phyloP scores from a whole-genome alignment of 371 early-diverging fungal species.

The Amoeboaphelidium protococcarum region DNA sequence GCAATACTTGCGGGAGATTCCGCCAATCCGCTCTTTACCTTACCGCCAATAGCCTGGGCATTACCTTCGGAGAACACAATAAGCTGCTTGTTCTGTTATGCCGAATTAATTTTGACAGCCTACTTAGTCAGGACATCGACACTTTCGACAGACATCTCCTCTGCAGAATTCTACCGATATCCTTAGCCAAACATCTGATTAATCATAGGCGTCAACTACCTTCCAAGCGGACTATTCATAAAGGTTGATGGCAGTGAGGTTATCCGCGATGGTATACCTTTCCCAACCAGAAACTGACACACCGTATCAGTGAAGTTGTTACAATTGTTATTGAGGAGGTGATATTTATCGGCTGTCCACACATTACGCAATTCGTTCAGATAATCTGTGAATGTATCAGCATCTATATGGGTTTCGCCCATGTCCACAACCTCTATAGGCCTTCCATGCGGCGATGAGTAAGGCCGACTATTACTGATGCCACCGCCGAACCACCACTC shows the following conservation, averaged over 20 bases:
- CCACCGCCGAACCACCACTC: constrained; percentile 72
- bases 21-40: too few species aligned
- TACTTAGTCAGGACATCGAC: too few species aligned
- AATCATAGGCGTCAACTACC: background rate
- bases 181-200: background rate
- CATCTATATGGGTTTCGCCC: constrained; percentile 51
- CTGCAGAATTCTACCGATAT: too few species aligned
- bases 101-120: too few species aligned
- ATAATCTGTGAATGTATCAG: constrained; percentile 45
- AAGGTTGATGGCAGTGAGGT: constrained; percentile 35
- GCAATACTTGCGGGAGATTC: too few species aligned
- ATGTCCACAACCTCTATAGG: constrained; percentile 42
- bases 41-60: too few species aligned
- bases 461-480: constrained; percentile 9
- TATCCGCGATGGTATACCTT: constrained; percentile 42
- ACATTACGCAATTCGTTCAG: constrained; percentile 24
- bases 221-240: constrained; percentile 19
- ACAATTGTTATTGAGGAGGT: constrained; percentile 23
- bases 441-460: constrained; percentile 35
- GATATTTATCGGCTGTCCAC: constrained; percentile 40
- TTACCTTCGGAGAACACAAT: too few species aligned
- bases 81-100: too few species aligned
- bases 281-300: constrained; percentile 50
- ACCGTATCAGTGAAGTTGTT: constrained; percentile 16
- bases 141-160: too few species aligned